phyloP scores from a whole-genome alignment of 2,329 filamentous ascomycete genomes.

The Calonectria pteridis region DNA sequence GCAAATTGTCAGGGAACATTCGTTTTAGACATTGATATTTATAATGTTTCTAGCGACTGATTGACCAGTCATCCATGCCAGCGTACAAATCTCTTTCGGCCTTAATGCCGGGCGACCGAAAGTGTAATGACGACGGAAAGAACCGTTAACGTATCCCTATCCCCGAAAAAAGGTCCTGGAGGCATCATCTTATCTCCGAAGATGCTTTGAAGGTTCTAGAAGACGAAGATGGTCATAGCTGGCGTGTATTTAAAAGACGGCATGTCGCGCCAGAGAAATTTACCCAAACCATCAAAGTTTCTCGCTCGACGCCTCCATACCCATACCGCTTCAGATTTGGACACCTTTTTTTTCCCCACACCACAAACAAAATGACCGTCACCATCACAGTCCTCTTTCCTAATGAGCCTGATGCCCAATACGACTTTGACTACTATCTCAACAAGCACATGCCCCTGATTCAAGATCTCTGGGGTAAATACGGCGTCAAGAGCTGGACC shows the following conservation, averaged over 20 bases:
- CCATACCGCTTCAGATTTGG: not conserved
- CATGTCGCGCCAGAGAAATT: not conserved
- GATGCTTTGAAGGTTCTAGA: not conserved
- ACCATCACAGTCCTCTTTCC: not conserved
- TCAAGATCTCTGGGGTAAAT: not conserved
- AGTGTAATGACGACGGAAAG: not conserved
- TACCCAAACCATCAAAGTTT: not conserved
- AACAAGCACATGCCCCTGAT: not conserved
- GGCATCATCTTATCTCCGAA: not conserved
- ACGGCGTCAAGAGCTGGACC: not conserved
- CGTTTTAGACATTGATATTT: not conserved
- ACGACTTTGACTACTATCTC: not conserved
- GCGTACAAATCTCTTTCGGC: not conserved
- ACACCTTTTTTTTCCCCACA: not conserved
- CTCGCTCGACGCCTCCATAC: not conserved
- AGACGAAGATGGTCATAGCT: not conserved
- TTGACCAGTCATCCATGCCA: not conserved
- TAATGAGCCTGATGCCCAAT: not conserved
- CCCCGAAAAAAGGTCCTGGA: not conserved
- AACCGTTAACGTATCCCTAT: not conserved
- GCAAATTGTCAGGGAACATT: not conserved
- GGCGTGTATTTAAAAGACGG: not conserved
- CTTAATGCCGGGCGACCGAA: not conserved
- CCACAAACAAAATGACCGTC: not conserved
- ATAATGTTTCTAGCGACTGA: not conserved